A percentile compares a stretch with the other conserved stretches of the same genome.
Conservation (phyloP, 306 rosid species). For the Psophocarpus tetragonolobus region DNA sequence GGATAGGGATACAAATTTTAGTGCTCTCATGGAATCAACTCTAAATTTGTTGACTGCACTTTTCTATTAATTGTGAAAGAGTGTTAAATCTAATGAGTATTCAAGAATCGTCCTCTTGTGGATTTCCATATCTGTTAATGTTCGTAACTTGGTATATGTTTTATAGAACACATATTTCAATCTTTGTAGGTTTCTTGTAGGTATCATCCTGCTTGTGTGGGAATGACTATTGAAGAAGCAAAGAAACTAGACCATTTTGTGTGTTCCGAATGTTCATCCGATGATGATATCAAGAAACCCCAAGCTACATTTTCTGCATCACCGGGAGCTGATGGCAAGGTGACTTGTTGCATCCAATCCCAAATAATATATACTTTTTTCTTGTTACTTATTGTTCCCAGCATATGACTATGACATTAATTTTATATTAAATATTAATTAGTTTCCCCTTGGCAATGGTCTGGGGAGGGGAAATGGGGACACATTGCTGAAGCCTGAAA, state of each 20-base stretch:
- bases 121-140: no score
- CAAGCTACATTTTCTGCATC: conserved; percentile 44
- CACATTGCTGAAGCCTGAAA: neutral
- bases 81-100: neutral
- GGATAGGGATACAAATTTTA: neutral
- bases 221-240: conserved; percentile 73
- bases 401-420: neutral
- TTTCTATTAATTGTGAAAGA: neutral
- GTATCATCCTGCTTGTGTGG: conserved; percentile 88
- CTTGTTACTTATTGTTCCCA: neutral
- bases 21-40: neutral
- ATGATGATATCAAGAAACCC: conserved; percentile 54
- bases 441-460: neutral
- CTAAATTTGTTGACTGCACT: neutral
- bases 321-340: conserved; percentile 62
- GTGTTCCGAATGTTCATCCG: conserved; percentile 69
- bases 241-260: no score
- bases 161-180: conserved; percentile 15
- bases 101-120: no score
- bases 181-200: conserved; percentile 40
- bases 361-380: neutral
- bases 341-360: conserved; percentile 13
- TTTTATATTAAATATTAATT: neutral
- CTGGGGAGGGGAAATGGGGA: neutral
- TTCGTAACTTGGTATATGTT: neutral